Base-by-base conservation (phyloP, 108 stramenopile species). In the Skeletonema costatum region DNA sequence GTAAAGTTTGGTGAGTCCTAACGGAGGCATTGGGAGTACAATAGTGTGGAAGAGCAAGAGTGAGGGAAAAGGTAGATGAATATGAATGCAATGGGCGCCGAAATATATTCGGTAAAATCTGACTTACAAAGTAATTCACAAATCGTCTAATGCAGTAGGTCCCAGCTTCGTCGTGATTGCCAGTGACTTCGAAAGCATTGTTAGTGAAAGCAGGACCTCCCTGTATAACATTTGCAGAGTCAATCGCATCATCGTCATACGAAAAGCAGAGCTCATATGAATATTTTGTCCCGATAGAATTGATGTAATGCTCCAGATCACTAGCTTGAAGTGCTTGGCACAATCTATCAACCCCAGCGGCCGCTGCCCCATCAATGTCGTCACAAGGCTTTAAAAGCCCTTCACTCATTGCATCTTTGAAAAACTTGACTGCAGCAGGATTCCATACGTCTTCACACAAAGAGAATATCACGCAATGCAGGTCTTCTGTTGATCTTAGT, bases 301-400 rank as follows among this genome's bases (percentile, higher is more conserved):
- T 16, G 6, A 80, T 30, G 19, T 35, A 33, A 2, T n/a, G 21
- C 13, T 25, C 31, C 42, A 81, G 32, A 48, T 81, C 80, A 60
- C 75, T 75, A 8, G 74, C 69, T 21, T 38, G 50, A 66, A 81
- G 51, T 25, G 80, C 74, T 5, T 36, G 67, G 51, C 80, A 81
- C 36, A 81, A 25, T 66, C 32, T 36, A 30, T 81, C 80, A 10
- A 32, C 66, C 5, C 6, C 64, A 35, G 41, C 73, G 51, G 65
- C 19, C 60, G 35, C 71, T 33, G 66, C 12, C n/a, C 59, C 56
- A 35, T 60, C 14, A 29, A 79, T 5, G n/a, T 31, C 8, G 14
- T 73, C 29, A 29, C 25, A 25, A 46, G 60, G 14, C 13, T 14
- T 11, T 5, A 4, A 32, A 39, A 3, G 31, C 64, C 63, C 21